A percentile compares a stretch with the other conserved stretches of the same genome.
Conservation (phyloP, 305 asterid genomes). For the Ilex paraguariensis region DNA sequence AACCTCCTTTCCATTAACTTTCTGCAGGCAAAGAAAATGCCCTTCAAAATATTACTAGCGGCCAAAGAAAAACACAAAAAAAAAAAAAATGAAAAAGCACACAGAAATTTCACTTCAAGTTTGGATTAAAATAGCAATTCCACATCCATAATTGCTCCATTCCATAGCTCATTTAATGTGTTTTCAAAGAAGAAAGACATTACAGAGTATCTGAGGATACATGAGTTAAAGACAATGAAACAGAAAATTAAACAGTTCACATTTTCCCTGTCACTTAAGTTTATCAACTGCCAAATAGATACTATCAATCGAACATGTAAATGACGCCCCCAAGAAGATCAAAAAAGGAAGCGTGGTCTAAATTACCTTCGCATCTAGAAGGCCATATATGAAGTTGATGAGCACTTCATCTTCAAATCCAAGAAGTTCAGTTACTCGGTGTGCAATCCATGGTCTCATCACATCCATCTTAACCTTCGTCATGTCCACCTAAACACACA, state of each 20-base stretch:
- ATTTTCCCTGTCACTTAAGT: slow-evolving; percentile 4
- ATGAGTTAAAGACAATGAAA: not conserved
- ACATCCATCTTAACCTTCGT: slow-evolving; percentile 91
- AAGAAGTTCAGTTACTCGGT: slow-evolving; percentile 88
- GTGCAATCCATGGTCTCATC: slow-evolving; percentile 97
- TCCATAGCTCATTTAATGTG: too few species aligned
- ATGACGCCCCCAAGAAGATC: too few species aligned
- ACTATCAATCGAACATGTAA: too few species aligned
- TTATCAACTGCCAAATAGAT: slow-evolving; percentile 4
- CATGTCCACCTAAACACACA: slow-evolving; percentile 70
- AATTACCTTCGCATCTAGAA: slow-evolving; percentile 85
- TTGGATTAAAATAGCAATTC: too few species aligned
- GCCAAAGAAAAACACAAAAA: too few species aligned
- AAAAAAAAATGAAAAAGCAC: too few species aligned
- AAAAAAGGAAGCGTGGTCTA: not conserved
- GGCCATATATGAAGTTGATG: slow-evolving; percentile 85
- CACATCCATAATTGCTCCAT: too few species aligned
- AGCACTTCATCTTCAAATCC: slow-evolving; percentile 99
- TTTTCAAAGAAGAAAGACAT: too few species aligned
- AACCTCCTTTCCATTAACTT: slow-evolving; percentile 86
- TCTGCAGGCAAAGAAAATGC: slow-evolving; percentile 45
- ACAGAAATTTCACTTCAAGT: too few species aligned
- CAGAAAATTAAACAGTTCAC: slow-evolving; percentile 7
- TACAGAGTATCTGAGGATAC: too few species aligned
- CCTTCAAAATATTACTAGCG: not conserved